phyloP scores from a whole-genome alignment of 371 early-diverging fungal genomes.

The Paraphysoderma sedebokerense region DNA sequence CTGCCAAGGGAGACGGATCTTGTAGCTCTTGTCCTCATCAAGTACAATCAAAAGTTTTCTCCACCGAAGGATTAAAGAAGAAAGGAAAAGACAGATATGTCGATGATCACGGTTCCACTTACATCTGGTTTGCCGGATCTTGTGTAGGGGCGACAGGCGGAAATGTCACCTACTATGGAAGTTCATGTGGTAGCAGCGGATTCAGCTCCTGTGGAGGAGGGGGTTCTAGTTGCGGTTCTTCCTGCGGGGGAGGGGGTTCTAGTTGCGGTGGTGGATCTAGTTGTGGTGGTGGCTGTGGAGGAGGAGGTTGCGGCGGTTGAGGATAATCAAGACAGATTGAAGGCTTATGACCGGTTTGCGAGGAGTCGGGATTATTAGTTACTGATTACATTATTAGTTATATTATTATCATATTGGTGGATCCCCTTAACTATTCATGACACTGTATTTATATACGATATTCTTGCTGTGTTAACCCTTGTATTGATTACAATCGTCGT shows the following conservation, averaged over 20 bases:
- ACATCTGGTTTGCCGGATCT: background rate
- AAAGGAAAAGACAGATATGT: too few relatives aligned
- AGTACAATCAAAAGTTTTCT: too few relatives aligned
- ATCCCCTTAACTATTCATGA: too few relatives aligned
- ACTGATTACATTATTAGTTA: too few relatives aligned
- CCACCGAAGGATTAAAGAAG: too few relatives aligned
- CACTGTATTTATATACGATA: too few relatives aligned
- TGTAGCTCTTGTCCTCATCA: conserved; percentile 2
- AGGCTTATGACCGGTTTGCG: too few relatives aligned
- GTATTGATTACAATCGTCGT: too few relatives aligned
- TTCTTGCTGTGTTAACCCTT: too few relatives aligned
- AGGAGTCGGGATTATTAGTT: too few relatives aligned
- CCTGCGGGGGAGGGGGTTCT: conserved; percentile 5
- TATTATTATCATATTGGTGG: too few relatives aligned
- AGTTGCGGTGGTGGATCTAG: conserved; percentile 5
- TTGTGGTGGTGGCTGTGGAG: conserved; percentile 5
- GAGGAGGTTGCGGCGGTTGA: conserved; percentile 2
- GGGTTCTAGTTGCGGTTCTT: conserved; percentile 2
- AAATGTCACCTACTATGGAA: conserved; percentile 1
- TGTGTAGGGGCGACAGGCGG: background rate
- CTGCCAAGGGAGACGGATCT: background rate
- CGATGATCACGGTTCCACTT: background rate
- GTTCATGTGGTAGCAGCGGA: background rate
- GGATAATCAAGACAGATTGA: too few relatives aligned
- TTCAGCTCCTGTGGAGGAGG: conserved; percentile 5